These are phyloP conservation scores for Dipodascus geniculatus DNA, from an alignment of 805 yeast genomes.

Conservation along the genomic window DNA sequence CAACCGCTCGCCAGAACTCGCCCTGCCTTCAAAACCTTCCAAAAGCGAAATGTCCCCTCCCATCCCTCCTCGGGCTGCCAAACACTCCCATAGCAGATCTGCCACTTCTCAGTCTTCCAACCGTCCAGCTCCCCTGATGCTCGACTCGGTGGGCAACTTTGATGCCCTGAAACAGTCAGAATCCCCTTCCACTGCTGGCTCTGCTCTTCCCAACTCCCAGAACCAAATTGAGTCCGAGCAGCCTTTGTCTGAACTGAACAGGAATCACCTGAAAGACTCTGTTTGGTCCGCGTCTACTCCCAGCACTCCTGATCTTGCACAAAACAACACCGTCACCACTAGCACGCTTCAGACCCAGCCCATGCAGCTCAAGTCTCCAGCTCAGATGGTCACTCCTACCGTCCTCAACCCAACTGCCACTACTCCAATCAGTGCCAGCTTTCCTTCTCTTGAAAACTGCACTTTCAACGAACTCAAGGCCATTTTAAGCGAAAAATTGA, in stretches of 20 bases:
- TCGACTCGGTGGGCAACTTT: background rate
- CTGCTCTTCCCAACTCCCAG: background rate
- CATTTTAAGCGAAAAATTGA: slow-evolving; percentile 12
- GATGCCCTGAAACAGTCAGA: background rate
- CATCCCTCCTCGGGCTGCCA: slow-evolving; percentile 1
- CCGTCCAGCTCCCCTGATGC: background rate
- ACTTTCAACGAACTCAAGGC: slow-evolving; percentile 6
- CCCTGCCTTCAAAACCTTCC: background rate
- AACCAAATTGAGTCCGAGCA: background rate
- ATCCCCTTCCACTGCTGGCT: background rate
- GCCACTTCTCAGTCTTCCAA: background rate
- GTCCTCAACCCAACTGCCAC: background rate
- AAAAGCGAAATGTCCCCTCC: background rate
- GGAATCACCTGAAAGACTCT: background rate
- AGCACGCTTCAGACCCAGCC: background rate
- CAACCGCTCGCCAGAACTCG: background rate
- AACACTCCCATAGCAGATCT: background rate
- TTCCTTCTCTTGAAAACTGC: slow-evolving; percentile 1
- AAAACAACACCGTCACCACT: background rate
- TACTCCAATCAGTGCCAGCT: background rate
- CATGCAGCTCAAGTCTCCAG: background rate
- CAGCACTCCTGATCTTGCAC: background rate
- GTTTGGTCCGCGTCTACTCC: background rate
- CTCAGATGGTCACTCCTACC: background rate
- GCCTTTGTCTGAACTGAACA: background rate